A percentile compares a stretch with the other conserved stretches of the same genome.
These are phyloP conservation scores for Metarhizium anisopliae DNA, from an alignment of 2,329 filamentous ascomycete genomes.

Conservation along the genomic window DNA sequence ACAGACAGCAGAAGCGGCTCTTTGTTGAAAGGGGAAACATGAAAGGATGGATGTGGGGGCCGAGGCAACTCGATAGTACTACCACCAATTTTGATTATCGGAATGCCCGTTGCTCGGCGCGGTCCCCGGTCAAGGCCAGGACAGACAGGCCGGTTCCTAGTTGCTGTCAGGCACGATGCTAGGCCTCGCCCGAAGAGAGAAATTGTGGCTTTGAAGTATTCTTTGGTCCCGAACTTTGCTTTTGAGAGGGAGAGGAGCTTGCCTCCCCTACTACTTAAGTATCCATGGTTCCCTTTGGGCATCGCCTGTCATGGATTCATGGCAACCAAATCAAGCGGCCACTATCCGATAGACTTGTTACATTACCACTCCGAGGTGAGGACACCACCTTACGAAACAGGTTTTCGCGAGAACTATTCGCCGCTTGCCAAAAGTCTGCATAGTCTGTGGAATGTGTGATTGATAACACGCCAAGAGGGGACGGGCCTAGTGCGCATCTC, in stretches of 20 bases:
- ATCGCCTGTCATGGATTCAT: neutral
- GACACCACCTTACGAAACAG: neutral
- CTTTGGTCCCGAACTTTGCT: neutral
- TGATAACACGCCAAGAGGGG: neutral
- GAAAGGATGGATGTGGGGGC: too few species aligned
- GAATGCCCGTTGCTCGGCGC: too few species aligned
- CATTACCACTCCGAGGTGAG: neutral
- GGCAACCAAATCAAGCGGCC: neutral
- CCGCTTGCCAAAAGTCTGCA: neutral
- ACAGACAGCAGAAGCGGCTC: neutral
- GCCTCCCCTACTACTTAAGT: neutral
- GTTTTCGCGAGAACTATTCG: neutral
- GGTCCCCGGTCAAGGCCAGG: neutral
- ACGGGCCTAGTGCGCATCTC: neutral
- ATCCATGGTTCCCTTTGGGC: neutral
- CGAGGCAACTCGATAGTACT: too few species aligned
- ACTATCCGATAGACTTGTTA: neutral
- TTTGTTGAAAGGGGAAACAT: too few species aligned
- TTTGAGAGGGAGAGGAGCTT: neutral
- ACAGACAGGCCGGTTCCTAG: neutral
- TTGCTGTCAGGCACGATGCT: neutral
- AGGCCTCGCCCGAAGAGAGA: neutral
- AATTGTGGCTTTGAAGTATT: neutral
- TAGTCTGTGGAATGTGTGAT: neutral
- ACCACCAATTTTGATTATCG: too few species aligned